Percentiles rank a stretch among this genome's conserved stretches.
phyloP scores from a whole-genome alignment of 495 filamentous ascomycete genomes.

The Hypoxylon trugodes region DNA sequence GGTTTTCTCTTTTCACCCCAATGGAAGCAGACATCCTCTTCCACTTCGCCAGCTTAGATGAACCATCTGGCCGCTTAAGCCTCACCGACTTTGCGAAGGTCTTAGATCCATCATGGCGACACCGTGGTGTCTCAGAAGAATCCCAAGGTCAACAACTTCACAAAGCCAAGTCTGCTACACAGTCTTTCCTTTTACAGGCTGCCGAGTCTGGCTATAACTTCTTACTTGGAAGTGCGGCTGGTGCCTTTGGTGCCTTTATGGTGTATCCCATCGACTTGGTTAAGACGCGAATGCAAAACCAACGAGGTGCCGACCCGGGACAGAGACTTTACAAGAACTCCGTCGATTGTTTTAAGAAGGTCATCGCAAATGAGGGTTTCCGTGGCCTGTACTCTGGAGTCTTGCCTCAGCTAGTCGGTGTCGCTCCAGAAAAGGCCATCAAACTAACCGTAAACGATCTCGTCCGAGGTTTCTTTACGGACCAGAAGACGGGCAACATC shows the following conservation, averaged over 20 bases:
- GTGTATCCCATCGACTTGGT: conserved; percentile 99
- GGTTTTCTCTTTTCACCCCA: conserved; percentile 93
- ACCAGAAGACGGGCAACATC: conserved; percentile 79
- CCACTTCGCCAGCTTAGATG: conserved; percentile 94
- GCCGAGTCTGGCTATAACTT: conserved; percentile 91
- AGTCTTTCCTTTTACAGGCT: conserved; percentile 63
- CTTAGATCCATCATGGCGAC: conserved; percentile 89
- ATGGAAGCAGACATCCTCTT: conserved; percentile 99
- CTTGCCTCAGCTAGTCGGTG: conserved; percentile 92
- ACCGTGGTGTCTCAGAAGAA: conserved; percentile 56
- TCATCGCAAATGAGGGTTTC: conserved; percentile 91
- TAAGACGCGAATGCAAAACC: conserved; percentile 99
- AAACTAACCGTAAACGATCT: conserved; percentile 98
- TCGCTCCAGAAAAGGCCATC: conserved; percentile 98
- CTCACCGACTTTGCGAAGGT: conserved; percentile 92
- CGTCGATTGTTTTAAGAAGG: conserved; percentile 89
- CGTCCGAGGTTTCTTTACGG: conserved; percentile 78
- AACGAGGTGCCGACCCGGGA: conserved; percentile 80
- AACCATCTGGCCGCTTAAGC: conserved; percentile 83
- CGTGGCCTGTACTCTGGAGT: conserved; percentile 92
- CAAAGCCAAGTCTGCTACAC: conserved; percentile 52
- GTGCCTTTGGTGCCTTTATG: conserved; percentile 98
- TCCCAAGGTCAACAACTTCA: conserved; percentile 48
- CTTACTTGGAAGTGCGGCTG: conserved; percentile 83
- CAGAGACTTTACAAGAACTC: conserved; percentile 96